phyloP scores from a whole-genome alignment of 768 basidiomycete genomes.

The Nevesoporus exiguus region DNA sequence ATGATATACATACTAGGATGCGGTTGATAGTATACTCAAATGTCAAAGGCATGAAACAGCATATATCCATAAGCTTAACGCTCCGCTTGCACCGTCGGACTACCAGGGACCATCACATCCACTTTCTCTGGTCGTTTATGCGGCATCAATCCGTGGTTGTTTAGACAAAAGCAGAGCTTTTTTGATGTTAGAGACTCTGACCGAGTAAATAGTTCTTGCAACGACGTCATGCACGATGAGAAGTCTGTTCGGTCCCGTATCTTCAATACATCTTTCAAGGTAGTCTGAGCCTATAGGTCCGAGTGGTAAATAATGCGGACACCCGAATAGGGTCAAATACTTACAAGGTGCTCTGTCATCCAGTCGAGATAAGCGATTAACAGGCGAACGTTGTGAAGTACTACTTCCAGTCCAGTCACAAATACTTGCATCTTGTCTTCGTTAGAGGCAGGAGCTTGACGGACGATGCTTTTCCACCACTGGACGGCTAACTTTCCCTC shows the following conservation, averaged over 20 bases:
- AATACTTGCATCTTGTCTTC: slow-evolving; percentile 14
- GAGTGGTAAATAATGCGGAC: slow-evolving; percentile 1
- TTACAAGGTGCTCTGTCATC: slow-evolving; percentile 26
- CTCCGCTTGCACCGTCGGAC: slow-evolving; percentile 17
- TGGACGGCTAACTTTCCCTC: neutral
- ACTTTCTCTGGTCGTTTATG: slow-evolving; percentile 9
- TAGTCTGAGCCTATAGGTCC: slow-evolving; percentile 16
- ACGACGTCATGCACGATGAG: slow-evolving; percentile 12
- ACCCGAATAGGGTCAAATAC: neutral
- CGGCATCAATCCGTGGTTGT: neutral
- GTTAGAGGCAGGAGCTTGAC: neutral
- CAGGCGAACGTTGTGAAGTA: slow-evolving; percentile 17
- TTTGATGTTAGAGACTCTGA: slow-evolving; percentile 8
- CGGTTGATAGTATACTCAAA: slow-evolving; percentile 8
- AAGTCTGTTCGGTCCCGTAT: slow-evolving; percentile 9
- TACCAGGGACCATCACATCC: slow-evolving; percentile 20
- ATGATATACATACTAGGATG: slow-evolving; percentile 11
- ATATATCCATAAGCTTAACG: slow-evolving; percentile 16
- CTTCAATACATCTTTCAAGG: slow-evolving; percentile 12
- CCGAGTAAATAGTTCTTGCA: slow-evolving; percentile 22
- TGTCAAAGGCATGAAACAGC: slow-evolving; percentile 6
- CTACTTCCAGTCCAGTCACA: slow-evolving; percentile 20
- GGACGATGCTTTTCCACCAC: slow-evolving; percentile 10
- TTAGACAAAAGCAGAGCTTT: slow-evolving; percentile 8
- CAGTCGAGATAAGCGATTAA: slow-evolving; percentile 28